Percentiles rank a stretch among this genome's conserved stretches.
phyloP scores from a whole-genome alignment of 2,329 filamentous ascomycete genomes.

The Trichoderma hamatum region DNA sequence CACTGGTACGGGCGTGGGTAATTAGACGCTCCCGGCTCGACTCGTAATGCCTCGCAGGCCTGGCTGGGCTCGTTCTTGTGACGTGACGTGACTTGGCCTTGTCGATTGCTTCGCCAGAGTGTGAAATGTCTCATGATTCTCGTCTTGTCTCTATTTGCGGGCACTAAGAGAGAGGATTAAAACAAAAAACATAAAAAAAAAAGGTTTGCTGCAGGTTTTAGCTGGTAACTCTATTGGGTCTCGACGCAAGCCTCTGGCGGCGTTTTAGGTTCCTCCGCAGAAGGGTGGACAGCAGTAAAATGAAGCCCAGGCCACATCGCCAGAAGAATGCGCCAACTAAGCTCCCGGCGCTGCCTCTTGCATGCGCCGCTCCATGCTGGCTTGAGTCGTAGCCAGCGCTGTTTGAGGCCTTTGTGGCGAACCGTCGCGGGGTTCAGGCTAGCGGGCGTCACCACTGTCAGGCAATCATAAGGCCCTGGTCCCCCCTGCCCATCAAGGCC shows the following conservation, averaged over 20 bases:
- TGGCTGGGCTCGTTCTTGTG: not conserved
- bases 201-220: not conserved
- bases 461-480: constrained; percentile 20
- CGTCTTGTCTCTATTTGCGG: not conserved
- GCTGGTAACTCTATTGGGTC: not conserved
- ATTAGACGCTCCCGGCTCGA: not conserved
- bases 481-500: not conserved
- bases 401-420: constrained; percentile 21
- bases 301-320: not conserved
- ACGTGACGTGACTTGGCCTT: not conserved
- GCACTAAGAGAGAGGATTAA: not conserved
- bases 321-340: not conserved
- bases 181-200: not conserved
- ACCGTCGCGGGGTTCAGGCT: constrained; percentile 1
- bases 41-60: not conserved
- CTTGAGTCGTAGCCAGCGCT: constrained; percentile 21
- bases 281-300: not conserved
- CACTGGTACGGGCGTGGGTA: not conserved
- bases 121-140: not conserved
- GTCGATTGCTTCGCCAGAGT: not conserved
- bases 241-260: constrained; percentile 1
- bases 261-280: constrained; percentile 13
- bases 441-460: not conserved
- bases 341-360: not conserved
- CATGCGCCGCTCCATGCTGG: not conserved